Evolutionary conservation across 352 stramenopile genomes (phyloP), one percentile per base, ranked within the genome.

Genomic region (Blastocystis sp.): DNA sequence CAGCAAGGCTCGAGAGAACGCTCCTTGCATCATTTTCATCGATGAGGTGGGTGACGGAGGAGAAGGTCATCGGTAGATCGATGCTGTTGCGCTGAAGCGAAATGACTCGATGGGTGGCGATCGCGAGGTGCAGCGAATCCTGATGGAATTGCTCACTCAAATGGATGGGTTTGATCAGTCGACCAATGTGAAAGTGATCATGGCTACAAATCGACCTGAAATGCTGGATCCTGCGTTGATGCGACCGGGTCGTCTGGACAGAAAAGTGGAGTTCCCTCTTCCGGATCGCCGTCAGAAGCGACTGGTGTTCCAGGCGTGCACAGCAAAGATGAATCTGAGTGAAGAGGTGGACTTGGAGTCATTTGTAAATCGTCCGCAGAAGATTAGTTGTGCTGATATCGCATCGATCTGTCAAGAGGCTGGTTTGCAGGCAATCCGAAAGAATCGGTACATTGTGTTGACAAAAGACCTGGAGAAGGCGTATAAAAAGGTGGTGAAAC

Each of bases 141-240:
- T 99, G 84, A 93, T 99, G n/a, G 97, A 99, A 91, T 92, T 99
- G 59, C 92, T 99, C 11, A 99, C 98, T 93, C 97, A 99, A 91
- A 98, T 99, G 97, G 97, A 99, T 92, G 97, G 97, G 37, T 99
- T 99, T 89, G 97, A 99, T 92, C 96, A 99, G 92, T 96, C 94
- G 56, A 99, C 96, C 43, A 99, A 99, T 92, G 97, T 99, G 90
- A 99, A 99, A 93, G 92, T 93, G 45, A 99, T 99, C 90, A 99
- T 99, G 97, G 97, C 97, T 2, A 99, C 97, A 0, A 99, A 99
- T 92, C 94, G 97, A 8, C 95, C 96, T 15, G 97, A 99, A 91
- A 99, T 97, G 53, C 91, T 99, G 64, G 97, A 99, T 92, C 97
- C 97, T 45, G 97, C 97, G 37, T 93, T 99, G 76, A 92, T 99